phyloP scores from a whole-genome alignment of 2,329 filamentous ascomycete species.

The Paracoccidioides brasiliensis region DNA sequence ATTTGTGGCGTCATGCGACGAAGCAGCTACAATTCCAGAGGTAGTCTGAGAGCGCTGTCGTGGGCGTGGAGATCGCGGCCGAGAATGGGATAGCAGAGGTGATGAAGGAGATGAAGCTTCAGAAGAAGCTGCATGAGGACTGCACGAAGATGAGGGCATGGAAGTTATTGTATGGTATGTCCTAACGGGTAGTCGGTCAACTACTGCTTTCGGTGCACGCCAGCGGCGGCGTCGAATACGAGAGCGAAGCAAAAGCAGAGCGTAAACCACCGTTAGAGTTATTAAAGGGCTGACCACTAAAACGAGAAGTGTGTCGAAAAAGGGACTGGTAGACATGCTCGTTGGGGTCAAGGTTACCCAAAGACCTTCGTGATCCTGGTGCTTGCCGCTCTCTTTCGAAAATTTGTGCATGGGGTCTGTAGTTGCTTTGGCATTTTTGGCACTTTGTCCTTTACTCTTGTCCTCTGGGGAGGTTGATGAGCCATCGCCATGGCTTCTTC shows the following conservation, averaged over 20 bases:
- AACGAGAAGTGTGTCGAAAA: conserved; percentile 92
- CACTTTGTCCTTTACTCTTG: conserved; percentile 6
- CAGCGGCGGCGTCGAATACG: conserved; percentile 80
- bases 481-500: conserved; percentile 4
- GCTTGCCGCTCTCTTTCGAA: conserved; percentile 18
- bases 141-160: conserved; percentile 44
- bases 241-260: conserved; percentile 71
- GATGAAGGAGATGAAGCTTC: conserved; percentile 59
- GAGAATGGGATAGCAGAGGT: conserved; percentile 48
- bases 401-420: conserved; percentile 6
- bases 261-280: conserved; percentile 85
- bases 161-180: conserved; percentile 79
- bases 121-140: conserved; percentile 46
- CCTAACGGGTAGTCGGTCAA: conserved; percentile 84
- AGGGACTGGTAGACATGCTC: conserved; percentile 73
- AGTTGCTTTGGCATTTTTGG: conserved; percentile 9
- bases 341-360: conserved; percentile 96
- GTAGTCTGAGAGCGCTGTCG: conserved; percentile 28
- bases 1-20: conserved; percentile 11
- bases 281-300: conserved; percentile 90
- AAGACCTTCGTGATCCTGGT: conserved; percentile 56
- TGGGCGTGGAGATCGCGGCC: conserved; percentile 19
- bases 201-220: conserved; percentile 94
- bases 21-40: conserved; percentile 18
- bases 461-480: neutral